Evolutionary conservation across 2,329 filamentous ascomycete genomes (phyloP), one percentile per base, ranked within the genome.

Genomic region (Fusarium oxysporum): DNA sequence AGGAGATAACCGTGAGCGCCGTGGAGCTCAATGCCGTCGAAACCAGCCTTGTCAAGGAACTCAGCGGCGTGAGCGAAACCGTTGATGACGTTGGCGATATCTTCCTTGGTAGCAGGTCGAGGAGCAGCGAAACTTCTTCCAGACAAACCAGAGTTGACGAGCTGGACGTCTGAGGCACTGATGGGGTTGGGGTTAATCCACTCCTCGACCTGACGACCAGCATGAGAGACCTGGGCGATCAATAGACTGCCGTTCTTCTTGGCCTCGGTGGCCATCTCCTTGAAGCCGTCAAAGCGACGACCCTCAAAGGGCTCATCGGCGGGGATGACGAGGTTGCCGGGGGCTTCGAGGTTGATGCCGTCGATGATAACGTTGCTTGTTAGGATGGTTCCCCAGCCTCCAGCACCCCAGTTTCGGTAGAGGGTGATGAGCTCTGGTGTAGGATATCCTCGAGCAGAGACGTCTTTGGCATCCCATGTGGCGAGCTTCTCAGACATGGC

Each of bases 141-240:
- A 59, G 86, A 81, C 8, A 90, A 89, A 0, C 88, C 88, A 76
- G 87, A 88, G 76, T 87, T 68, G 89, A 85, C 6, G 87, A 82
- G 66, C 25, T 70, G 75, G 86, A 92, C 75, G 0, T 88, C 86
- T 1, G 89, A 89, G 0, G 89, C 85, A 74, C 91, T 86, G 28
- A 72, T 68, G 4, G 71, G 68, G 17, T 73, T 62, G 41, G 70
- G 70, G 12, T 73, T 62, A 7, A 72, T 23, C 70, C 70, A 72
- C 2, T 65, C 70, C 30, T 72, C 70, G 25, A 73, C 70, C 13
- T 72, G 70, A 28, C 70, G 70, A 19, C 70, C 70, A n/a, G 55
- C 65, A 25, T 72, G 70, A 8, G 70, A 66, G 14, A 72, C 60
- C 41, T 72, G 70, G 6, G 55, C 70, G 19, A 72, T 50, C n/a